Evolutionary conservation across 768 basidiomycete genomes (phyloP).

Genomic region (Amyloporia xantha): DNA sequence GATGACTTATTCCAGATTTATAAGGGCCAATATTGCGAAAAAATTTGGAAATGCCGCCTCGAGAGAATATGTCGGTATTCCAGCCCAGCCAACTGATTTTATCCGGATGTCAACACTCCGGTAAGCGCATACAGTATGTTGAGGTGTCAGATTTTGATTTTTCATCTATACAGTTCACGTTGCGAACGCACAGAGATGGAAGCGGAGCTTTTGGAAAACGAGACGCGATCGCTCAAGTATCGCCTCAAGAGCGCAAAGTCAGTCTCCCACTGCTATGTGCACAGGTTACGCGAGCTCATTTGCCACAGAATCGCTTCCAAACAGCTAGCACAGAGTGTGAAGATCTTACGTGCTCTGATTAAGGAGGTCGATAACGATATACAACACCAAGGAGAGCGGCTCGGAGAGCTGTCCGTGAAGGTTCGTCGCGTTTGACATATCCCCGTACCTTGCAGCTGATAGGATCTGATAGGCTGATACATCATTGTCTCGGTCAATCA

Average conservation of each 20-base stretch:
- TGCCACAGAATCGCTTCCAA: conserved; percentile 21
- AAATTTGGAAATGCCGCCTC: too few species aligned
- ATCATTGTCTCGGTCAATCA: background rate
- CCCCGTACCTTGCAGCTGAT: background rate
- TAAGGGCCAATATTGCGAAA: too few species aligned
- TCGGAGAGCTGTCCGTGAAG: conserved; percentile 25
- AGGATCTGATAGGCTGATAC: conserved; percentile 1
- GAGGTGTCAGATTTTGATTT: too few species aligned
- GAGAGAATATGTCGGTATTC: too few species aligned
- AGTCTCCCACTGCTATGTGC: background rate
- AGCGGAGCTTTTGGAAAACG: conserved; percentile 22
- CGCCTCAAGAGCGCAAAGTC: conserved; percentile 28
- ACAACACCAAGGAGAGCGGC: conserved; percentile 16
- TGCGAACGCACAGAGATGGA: conserved; percentile 18
- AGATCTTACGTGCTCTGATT: conserved; percentile 20
- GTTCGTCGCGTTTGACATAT: conserved; percentile 11
- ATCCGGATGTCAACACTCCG: too few species aligned
- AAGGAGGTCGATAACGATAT: conserved; percentile 19
- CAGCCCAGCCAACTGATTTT: too few species aligned
- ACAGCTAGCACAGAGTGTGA: conserved; percentile 19
- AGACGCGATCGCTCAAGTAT: conserved; percentile 21
- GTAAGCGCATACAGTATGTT: too few species aligned
- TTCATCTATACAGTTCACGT: too few species aligned
- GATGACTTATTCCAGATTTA: too few species aligned
- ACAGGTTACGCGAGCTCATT: background rate